phyloP scores from a whole-genome alignment of 2,329 filamentous ascomycete genomes.

The Aspergillus sp. region DNA sequence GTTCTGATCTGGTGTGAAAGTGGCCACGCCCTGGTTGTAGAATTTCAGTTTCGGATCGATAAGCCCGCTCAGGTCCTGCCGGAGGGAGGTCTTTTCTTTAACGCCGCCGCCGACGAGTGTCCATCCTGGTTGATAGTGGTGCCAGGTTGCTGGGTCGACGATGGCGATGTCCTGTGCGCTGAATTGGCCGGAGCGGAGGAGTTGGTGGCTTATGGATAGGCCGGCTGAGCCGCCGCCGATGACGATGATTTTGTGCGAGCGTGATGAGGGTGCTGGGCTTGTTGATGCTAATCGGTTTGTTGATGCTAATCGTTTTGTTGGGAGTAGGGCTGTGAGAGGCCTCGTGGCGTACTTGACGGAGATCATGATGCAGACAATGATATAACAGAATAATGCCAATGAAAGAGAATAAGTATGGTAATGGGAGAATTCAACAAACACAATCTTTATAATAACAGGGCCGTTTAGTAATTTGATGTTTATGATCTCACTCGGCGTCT shows the following conservation, averaged over 20 bases:
- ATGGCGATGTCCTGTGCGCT: conserved; percentile 61
- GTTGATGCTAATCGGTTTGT: too few species aligned
- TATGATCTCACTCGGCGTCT: too few species aligned
- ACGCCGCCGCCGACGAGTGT: conserved; percentile 67
- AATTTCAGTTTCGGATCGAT: conserved; percentile 62
- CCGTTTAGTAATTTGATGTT: too few species aligned
- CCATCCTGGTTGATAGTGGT: conserved; percentile 71
- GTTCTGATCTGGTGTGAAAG: conserved; percentile 58
- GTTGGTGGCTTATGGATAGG: conserved; percentile 65
- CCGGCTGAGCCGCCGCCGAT: conserved; percentile 68
- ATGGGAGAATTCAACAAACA: too few species aligned
- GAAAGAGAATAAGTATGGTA: too few species aligned
- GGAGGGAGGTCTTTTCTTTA: conserved; percentile 55
- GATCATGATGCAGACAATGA: too few species aligned
- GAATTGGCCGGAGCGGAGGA: conserved; percentile 61
- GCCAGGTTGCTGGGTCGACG: conserved; percentile 62
- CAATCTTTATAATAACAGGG: too few species aligned
- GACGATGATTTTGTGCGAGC: conserved; percentile 62
- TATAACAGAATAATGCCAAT: too few species aligned
- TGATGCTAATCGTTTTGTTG: too few species aligned
- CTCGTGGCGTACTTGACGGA: too few species aligned
- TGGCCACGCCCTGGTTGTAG: conserved; percentile 54
- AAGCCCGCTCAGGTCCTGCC: conserved; percentile 50
- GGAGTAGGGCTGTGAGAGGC: too few species aligned
- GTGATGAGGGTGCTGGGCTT: too few species aligned